Conservation (phyloP, 768 basidiomycete species). For the Coprinopsis strossmayeri region DNA sequence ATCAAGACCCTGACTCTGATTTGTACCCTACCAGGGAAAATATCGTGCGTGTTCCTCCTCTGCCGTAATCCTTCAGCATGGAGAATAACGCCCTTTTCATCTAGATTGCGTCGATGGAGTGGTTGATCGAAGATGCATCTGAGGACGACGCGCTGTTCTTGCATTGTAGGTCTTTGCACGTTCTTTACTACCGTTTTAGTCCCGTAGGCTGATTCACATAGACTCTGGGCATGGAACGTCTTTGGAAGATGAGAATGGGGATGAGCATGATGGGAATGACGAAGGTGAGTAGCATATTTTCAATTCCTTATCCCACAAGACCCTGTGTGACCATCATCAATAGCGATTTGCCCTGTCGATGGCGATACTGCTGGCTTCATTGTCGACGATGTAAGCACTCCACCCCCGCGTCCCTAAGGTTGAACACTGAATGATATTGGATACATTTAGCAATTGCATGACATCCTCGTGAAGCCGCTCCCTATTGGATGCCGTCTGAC, state of each 20-base stretch:
- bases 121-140: conserved; percentile 78
- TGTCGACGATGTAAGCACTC: conserved; percentile 72
- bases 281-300: conserved; percentile 43
- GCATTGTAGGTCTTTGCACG: conserved; percentile 52
- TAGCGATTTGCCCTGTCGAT: conserved; percentile 81
- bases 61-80: not conserved
- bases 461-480: conserved; percentile 71
- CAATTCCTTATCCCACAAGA: not conserved
- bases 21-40: conserved; percentile 73
- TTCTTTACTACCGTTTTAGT: not conserved
- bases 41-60: conserved; percentile 45
- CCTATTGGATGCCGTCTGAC: conserved; percentile 90
- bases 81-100: conserved; percentile 1
- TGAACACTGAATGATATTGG: not conserved
- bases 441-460: conserved; percentile 55
- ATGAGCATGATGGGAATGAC: conserved; percentile 80
- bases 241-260: conserved; percentile 73
- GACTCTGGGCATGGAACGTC: conserved; percentile 95
- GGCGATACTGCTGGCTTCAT: conserved; percentile 63
- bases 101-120: conserved; percentile 76
- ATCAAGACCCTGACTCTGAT: conserved; percentile 46
- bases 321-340: not conserved
- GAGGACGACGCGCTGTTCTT: conserved; percentile 88
- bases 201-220: conserved; percentile 18
- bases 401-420: not conserved